phyloP scores from a whole-genome alignment of 2,329 filamentous ascomycete species.

The Diplodia scrobiculata region DNA sequence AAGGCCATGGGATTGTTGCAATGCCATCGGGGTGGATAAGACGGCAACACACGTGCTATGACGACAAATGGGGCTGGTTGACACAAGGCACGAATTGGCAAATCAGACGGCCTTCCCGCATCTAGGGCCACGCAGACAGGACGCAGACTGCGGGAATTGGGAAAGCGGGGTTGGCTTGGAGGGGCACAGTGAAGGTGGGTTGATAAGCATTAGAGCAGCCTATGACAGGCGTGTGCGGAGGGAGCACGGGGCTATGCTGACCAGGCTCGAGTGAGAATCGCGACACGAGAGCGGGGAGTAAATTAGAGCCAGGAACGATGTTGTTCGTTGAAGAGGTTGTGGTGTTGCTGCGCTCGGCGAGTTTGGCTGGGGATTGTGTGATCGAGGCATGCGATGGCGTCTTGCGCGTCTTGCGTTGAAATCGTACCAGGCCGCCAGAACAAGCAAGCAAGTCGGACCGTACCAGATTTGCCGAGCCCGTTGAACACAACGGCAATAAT shows the following conservation, averaged over 20 bases:
- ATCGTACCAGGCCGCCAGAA: neutral
- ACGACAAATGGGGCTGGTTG: constrained; percentile 18
- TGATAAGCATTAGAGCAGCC: constrained; percentile 13
- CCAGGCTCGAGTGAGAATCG: neutral
- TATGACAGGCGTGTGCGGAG: constrained; percentile 5
- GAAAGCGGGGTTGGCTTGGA: neutral
- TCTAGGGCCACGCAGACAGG: neutral
- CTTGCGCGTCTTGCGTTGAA: neutral
- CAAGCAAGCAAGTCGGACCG: neutral
- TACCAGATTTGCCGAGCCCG: neutral
- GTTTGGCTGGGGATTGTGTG: constrained; percentile 15
- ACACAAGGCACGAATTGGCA: neutral
- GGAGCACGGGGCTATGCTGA: no score
- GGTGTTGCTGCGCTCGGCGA: constrained; percentile 3
- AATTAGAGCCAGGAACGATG: neutral
- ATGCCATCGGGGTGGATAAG: constrained; percentile 7
- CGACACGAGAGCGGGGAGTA: neutral
- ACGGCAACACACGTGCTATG: constrained; percentile 23
- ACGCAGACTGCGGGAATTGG: neutral
- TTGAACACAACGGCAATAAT: neutral
- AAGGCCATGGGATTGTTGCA: constrained; percentile 1
- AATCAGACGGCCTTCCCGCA: neutral
- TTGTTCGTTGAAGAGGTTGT: constrained; percentile 2
- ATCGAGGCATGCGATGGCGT: constrained; percentile 1
- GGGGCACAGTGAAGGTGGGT: neutral